Evolutionary conservation across 1,284 basidiomycete species (phyloP), one percentile per base, ranked within the genome.

Genomic region (Fereydounia khargensis): DNA sequence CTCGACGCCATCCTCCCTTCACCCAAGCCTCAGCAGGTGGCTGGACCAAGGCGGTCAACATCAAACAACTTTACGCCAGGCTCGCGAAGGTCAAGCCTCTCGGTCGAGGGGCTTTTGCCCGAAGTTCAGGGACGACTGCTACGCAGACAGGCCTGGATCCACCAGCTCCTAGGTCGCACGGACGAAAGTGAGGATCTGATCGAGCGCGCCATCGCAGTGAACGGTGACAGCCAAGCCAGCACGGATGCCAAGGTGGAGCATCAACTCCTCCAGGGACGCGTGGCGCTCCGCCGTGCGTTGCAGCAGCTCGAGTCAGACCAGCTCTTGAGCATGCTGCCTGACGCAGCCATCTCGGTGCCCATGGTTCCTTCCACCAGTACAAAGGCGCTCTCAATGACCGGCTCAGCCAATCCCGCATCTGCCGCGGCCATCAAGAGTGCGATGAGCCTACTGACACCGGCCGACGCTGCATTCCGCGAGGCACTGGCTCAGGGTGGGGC

Each of bases 291-390:
- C 10, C 44, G 50, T 25, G 48, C 59, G 7, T 47, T 59, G n/a
- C 41, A 59, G 6, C 45, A 55, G 35, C 52, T 73, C 31, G 47
- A 59, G 24, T 43, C 30, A 13, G 68, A 73, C 35, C 60, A 57
- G 36, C 52, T 69, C 20, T 59, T 62, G 42, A 66, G 63, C 45
- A 54, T 68, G 55, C 56, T 73, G 13, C 60, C 70, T 6, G 70
- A 73, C 28, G 52, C 60, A 7, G 65, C 68, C 27, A 51, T 66
- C 16, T 67, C 61, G 6, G 45, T 70, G 20, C 69, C 69, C 8
- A 64, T 64, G 64, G 49, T 57, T 9, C 55, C 52, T 1, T 55
- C 56, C 5, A 38, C 53, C 33, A 55, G 52, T 30, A 44, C 52
- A 17, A 53, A 56, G 3, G 44, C 45, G 23, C 49, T 64, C 10